Percentiles rank a stretch among this genome's conserved stretches.
phyloP scores from a whole-genome alignment of 129 eudicot genomes.

The Scalesia atractyloides region DNA sequence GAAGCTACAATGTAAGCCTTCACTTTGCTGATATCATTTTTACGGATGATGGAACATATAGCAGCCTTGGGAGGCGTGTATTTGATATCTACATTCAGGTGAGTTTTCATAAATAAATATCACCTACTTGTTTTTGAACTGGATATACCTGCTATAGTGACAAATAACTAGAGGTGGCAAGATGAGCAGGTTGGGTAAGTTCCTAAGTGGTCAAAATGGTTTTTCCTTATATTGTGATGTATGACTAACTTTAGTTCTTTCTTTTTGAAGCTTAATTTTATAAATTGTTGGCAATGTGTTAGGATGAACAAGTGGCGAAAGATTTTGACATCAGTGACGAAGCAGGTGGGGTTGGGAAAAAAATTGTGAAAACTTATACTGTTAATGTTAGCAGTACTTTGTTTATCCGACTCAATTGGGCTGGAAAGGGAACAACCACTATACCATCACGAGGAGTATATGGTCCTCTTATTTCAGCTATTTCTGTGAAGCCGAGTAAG shows the following conservation, averaged over 20 bases:
- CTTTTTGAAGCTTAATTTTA: too few relatives aligned
- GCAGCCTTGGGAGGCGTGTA: too few relatives aligned
- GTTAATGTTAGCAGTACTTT: conserved; percentile 37
- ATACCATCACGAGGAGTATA: too few relatives aligned
- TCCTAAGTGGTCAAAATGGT: too few relatives aligned
- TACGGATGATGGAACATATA: conserved; percentile 42
- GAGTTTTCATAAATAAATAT: too few relatives aligned
- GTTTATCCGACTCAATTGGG: conserved; percentile 73
- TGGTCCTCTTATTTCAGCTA: conserved; percentile 80
- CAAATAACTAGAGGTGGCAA: too few relatives aligned
- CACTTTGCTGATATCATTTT: conserved; percentile 79
- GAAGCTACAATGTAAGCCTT: conserved; percentile 66
- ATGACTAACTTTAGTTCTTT: too few relatives aligned
- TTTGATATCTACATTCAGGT: conserved; percentile 85
- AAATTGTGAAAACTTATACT: conserved; percentile 30
- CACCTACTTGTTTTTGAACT: too few relatives aligned
- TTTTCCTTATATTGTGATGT: too few relatives aligned
- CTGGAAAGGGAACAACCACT: conserved; percentile 92
- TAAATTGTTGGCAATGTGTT: conserved; percentile 16
- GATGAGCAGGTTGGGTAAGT: too few relatives aligned
- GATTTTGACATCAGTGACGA: conserved; percentile 64
- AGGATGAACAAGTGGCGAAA: conserved; percentile 54
- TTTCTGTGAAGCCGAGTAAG: conserved; percentile 66
- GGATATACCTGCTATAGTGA: too few relatives aligned
- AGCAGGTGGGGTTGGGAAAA: conserved; percentile 71